Evolutionary conservation across 345 rosid species (phyloP).

Genomic region (Arabidopsis thaliana): TAIR10.1 NC_003075.7:18547001-18547500

Average conservation of each 20-base stretch:
- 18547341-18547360: slow-evolving; percentile 54
- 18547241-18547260: background rate
- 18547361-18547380: slow-evolving; percentile 78
- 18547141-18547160: slow-evolving; percentile 75
- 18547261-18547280: slow-evolving; percentile 47
- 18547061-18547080: background rate
- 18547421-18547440: slow-evolving; percentile 66
- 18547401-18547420: slow-evolving; percentile 66
- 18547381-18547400: slow-evolving; percentile 63
- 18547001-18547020: slow-evolving; percentile 79
- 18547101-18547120: slow-evolving; percentile 72
- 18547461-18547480: slow-evolving; percentile 24
- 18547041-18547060: background rate
- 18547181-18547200: slow-evolving; percentile 77
- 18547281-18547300: slow-evolving; percentile 86
- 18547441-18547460: slow-evolving; percentile 39
- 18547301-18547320: slow-evolving; percentile 60
- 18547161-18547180: slow-evolving; percentile 84
- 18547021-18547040: slow-evolving; percentile 61
- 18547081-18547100: background rate
- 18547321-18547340: slow-evolving; percentile 44
- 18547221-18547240: background rate
- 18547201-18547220: slow-evolving; percentile 48
- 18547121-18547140: slow-evolving; percentile 98
- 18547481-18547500: slow-evolving; percentile 31